Base-by-base conservation (phyloP, 495 filamentous ascomycete genomes). In the Aeminium ludgeri region DNA sequence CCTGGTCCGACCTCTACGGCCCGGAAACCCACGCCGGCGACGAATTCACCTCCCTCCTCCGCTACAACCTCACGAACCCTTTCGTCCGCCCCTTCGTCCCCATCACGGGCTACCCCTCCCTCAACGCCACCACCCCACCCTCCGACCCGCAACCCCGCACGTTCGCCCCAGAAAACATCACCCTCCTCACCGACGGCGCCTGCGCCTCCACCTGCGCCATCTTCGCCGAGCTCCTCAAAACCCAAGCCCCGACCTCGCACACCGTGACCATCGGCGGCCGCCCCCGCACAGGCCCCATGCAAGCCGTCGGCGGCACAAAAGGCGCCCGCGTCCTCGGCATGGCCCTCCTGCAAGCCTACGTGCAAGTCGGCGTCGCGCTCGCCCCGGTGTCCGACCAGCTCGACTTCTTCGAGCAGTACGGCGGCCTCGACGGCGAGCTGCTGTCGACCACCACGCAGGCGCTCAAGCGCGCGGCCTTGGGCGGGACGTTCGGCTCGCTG, bases 1-100 rank as follows among this genome's bases (percentile, higher is more conserved):
- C 64, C 2, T 76, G 70, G 72, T 47, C 55, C 6, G 66, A 76
- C 29, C 61, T 69, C 32, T 71, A 62, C 45, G 69, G 70, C 0
- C 67, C 68, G 12, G 45, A 63, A 27, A 20, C 47, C 0, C 45
- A 59, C 25, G 46, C 65, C 16, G 62, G 57, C 0, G 66, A 69
- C 40, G 47, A 58, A 10, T 72, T 66, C 48, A 68, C 69, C 13
- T 59, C 57, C 10, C 55, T 55, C 20, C 28, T 27, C 11, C 34
- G 48, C 58, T 70, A 30, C 18, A 45, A 45, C 19, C 23, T 43
- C n/a, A 43, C 18, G 6, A 33, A 43, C 19, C 44, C 37, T 2
- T 12, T 34, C 18, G 13, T 25, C 13, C 23, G 19, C n/a, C 19
- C 20, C 23, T 30, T 36, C 20, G 39, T 51, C 36, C 27, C n/a